phyloP scores from a whole-genome alignment of 129 eudicot genomes.

The Silybum marianum region DNA sequence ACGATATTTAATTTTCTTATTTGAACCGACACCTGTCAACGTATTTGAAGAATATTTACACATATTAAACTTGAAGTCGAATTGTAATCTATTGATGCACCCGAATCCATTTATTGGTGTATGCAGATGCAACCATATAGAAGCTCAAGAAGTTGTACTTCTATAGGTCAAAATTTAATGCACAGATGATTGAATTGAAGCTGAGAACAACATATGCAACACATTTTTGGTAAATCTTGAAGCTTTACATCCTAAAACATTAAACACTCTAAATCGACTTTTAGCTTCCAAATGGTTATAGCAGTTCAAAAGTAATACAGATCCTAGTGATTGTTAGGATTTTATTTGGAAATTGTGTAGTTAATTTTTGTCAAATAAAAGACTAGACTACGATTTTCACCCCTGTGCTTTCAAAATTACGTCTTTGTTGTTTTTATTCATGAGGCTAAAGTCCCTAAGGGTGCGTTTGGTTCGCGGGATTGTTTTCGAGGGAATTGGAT shows the following conservation, averaged over 20 bases:
- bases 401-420: neutral
- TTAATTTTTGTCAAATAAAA: neutral
- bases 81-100: neutral
- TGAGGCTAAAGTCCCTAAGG: too few species aligned
- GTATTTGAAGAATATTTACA: neutral
- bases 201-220: slow-evolving; percentile 5
- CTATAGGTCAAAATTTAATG: slow-evolving; percentile 17
- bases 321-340: neutral
- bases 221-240: slow-evolving; percentile 21
- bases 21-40: neutral
- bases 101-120: neutral
- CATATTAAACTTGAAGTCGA: neutral
- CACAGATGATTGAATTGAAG: slow-evolving; percentile 27
- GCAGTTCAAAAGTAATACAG: slow-evolving; percentile 13
- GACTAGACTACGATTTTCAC: neutral
- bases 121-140: slow-evolving; percentile 24
- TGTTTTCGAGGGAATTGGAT: too few species aligned
- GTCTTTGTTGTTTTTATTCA: too few species aligned
- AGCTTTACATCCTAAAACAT: slow-evolving; percentile 8
- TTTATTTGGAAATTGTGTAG: slow-evolving; percentile 1
- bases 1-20: neutral
- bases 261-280: slow-evolving; percentile 8
- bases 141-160: slow-evolving; percentile 21
- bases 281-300: slow-evolving; percentile 24
- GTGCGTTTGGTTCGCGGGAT: too few species aligned